Evolutionary conservation across 2,329 filamentous ascomycete genomes (phyloP), one percentile per base, ranked within the genome.

Genomic region (Diaporthe velutina): DNA sequence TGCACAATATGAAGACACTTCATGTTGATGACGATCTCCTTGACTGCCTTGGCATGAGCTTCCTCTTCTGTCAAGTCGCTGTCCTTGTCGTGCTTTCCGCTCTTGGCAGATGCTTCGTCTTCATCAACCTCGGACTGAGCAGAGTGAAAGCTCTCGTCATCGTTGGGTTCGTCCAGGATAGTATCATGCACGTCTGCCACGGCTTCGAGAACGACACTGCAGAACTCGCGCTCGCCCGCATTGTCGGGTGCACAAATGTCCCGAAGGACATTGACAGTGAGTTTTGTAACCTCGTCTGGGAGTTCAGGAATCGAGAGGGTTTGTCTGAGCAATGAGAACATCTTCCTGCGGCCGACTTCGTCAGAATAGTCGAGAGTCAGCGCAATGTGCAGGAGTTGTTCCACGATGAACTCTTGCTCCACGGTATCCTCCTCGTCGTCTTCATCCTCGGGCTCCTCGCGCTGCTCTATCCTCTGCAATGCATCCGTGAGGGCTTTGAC

Each of bases 1-100:
- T 98, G 95, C 35, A 97, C 96, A 78, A 99, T 98, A 81, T 98
- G 94, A 76, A 99, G 89, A 83, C 97, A 98, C 85, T 98, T 98
- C 91, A 98, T 96, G 86, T 98, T 98, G 83, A 98, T 94, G 87
- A 98, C 92, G 81, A 98, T 97, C 84, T 98, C 95, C 78, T 91
- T 93, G 78, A 98, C 91, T 1, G 94, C 95, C 85, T 96, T 97
- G 61, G 90, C 89, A 78, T 91, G 88, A 13, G 91, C 90, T 77
- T 93, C 91, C 78, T 94, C 93, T 73, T 93, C 91, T 68, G 86
- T 90, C 74, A 90, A 79, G 73, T 87, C 87, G 22, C 83, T 79
- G 17, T 81, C 83, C 64, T 83, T 85, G 17, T 80, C 81, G 42
- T 83, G 83, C 79, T 86, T 88, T 66, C 83, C 83, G 54, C 82